These are phyloP conservation scores for Quercus parvula DNA, from an alignment of 306 rosid species.

Conservation along the genomic window DNA sequence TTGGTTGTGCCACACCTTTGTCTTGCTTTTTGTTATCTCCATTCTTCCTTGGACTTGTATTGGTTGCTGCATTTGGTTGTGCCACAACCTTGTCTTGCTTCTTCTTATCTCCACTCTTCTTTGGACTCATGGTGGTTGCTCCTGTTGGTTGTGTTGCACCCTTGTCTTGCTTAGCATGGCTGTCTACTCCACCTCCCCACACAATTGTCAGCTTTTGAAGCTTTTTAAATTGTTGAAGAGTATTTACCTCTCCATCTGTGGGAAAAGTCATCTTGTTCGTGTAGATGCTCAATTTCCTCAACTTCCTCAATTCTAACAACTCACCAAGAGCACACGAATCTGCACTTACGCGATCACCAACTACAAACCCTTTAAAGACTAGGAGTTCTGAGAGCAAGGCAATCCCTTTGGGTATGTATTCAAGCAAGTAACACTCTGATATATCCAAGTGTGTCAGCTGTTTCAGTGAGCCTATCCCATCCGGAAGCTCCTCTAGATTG, in stretches of 20 bases:
- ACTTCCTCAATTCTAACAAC: background rate
- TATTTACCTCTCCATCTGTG: background rate
- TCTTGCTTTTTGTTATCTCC: background rate
- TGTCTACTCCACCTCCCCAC: conserved; percentile 8
- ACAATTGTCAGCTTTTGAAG: conserved; percentile 15
- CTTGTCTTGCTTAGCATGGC: background rate
- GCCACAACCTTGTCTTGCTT: background rate
- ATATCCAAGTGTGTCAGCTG: conserved; percentile 34
- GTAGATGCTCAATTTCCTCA: conserved; percentile 21
- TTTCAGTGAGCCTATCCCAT: background rate
- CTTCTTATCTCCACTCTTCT: background rate
- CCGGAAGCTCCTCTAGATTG: conserved; percentile 30
- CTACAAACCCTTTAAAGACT: conserved; percentile 30
- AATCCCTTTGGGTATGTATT: conserved; percentile 28
- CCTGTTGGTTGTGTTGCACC: background rate
- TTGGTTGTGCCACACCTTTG: background rate
- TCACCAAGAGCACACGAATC: conserved; percentile 1
- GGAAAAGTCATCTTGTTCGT: background rate
- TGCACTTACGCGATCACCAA: background rate
- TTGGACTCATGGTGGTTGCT: background rate
- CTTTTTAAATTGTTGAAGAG: background rate
- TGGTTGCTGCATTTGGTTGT: background rate
- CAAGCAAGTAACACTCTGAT: conserved; percentile 33
- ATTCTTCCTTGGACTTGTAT: background rate
- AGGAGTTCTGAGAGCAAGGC: conserved; percentile 2